Evolutionary conservation across 1,139 yeast species (phyloP).

Genomic region (Blastobotrys elegans): DNA sequence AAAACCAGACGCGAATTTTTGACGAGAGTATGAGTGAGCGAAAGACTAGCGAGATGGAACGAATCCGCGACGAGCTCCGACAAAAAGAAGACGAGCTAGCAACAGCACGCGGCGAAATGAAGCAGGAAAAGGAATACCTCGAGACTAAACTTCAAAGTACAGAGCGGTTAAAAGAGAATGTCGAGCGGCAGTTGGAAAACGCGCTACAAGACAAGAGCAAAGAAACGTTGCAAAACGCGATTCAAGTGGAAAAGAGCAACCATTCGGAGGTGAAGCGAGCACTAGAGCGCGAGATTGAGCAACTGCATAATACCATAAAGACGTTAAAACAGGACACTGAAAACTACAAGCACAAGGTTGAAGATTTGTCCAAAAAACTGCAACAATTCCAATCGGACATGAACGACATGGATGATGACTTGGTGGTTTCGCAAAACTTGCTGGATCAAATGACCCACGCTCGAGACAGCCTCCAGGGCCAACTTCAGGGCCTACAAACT

Average conservation of each 20-base stretch:
- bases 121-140: slow-evolving; percentile 18
- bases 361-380: slow-evolving; percentile 17
- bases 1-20: slow-evolving; percentile 14
- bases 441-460: slow-evolving; percentile 19
- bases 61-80: slow-evolving; percentile 16
- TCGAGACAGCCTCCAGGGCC: slow-evolving; percentile 17
- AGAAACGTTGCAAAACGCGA: slow-evolving; percentile 16
- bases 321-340: slow-evolving; percentile 11
- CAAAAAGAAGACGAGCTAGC: slow-evolving; percentile 17
- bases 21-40: slow-evolving; percentile 19
- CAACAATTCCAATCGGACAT: slow-evolving; percentile 24
- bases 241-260: slow-evolving; percentile 20
- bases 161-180: slow-evolving; percentile 21
- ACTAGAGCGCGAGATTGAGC: slow-evolving; percentile 22
- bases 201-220: slow-evolving; percentile 20
- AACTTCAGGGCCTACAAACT: slow-evolving; percentile 17
- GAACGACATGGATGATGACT: slow-evolving; percentile 22
- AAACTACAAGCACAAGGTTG: slow-evolving; percentile 17
- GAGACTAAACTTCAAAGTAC: slow-evolving; percentile 19
- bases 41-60: slow-evolving; percentile 17
- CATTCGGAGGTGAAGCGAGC: slow-evolving; percentile 18
- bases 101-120: slow-evolving; percentile 14
- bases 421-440: slow-evolving; percentile 19
- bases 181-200: slow-evolving; percentile 20
- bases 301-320: slow-evolving; percentile 17